Conservation (phyloP, 2,329 filamentous ascomycete species). For the Ustilaginoidea virens region DNA sequence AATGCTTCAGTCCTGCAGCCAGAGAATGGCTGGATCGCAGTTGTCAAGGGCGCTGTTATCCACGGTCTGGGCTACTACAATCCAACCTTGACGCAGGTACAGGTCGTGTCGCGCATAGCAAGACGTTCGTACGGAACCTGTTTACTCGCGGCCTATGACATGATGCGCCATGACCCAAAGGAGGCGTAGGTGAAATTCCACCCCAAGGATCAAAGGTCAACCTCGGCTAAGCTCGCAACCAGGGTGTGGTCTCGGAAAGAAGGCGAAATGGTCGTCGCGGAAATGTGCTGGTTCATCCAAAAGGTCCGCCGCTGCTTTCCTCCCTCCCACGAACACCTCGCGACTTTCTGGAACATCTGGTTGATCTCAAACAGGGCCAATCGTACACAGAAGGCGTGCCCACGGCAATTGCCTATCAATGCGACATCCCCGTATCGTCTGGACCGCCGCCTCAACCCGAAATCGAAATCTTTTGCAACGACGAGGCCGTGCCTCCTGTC, state of each 20-base stretch:
- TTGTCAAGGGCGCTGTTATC: conserved; percentile 35
- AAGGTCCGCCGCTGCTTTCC: conserved; percentile 18
- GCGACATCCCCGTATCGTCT: conserved; percentile 20
- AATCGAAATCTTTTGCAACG: conserved; percentile 21
- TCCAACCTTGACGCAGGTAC: conserved; percentile 13
- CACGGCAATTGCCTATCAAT: conserved; percentile 21
- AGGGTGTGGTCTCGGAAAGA: conserved; percentile 24
- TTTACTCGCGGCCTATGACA: conserved; percentile 19
- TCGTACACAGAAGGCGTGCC: conserved; percentile 21
- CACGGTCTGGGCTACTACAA: conserved; percentile 18
- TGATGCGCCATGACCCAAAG: conserved; percentile 18
- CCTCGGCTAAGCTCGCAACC: conserved; percentile 6
- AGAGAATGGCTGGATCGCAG: conserved; percentile 31
- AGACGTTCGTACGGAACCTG: conserved; percentile 22
- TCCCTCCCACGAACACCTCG: too few species aligned
- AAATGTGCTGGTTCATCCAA: conserved; percentile 24
- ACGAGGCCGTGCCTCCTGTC: conserved; percentile 14
- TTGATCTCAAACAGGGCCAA: conserved; percentile 13
- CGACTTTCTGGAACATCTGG: background rate
- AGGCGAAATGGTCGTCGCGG: conserved; percentile 18
- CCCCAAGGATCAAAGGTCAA: too few species aligned
- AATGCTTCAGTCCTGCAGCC: conserved; percentile 30
- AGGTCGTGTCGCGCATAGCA: conserved; percentile 20
- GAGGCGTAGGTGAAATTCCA: conserved; percentile 16
- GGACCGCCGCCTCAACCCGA: conserved; percentile 21